Conservation (phyloP, 2,329 filamentous ascomycete species). For the Alternaria gansuensis region DNA sequence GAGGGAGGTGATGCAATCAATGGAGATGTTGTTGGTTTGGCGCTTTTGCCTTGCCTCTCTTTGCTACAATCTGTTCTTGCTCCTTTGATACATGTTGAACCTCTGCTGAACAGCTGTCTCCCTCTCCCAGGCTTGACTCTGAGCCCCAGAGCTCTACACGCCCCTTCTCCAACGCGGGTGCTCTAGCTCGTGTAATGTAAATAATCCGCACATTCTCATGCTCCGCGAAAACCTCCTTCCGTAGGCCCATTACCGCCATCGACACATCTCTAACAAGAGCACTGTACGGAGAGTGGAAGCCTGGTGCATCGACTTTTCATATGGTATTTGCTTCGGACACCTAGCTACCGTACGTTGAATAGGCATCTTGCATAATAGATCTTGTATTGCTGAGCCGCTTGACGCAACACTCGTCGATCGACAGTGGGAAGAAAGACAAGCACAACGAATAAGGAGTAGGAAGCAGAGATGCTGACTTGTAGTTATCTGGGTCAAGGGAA, state of each 20-base stretch:
- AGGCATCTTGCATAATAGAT: too few species aligned
- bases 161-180: background rate
- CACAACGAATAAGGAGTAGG: too few species aligned
- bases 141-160: background rate
- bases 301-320: too few species aligned
- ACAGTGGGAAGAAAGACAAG: too few species aligned
- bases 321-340: too few species aligned
- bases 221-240: background rate
- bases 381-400: too few species aligned
- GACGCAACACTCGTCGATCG: too few species aligned
- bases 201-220: rapidly evolving
- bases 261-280: too few species aligned
- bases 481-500: background rate
- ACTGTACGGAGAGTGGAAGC: background rate
- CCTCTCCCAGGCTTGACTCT: background rate
- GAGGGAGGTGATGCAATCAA: background rate
- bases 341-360: too few species aligned
- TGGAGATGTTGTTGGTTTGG: background rate
- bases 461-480: background rate
- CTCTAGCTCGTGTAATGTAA: background rate
- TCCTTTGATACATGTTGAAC: background rate
- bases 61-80: background rate
- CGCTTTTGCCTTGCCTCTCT: background rate
- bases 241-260: background rate
- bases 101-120: background rate